A percentile compares a stretch with the other conserved stretches of the same genome.
phyloP scores from a whole-genome alignment of 371 early-diverging fungal genomes.

The Cladochytrium tenue region DNA sequence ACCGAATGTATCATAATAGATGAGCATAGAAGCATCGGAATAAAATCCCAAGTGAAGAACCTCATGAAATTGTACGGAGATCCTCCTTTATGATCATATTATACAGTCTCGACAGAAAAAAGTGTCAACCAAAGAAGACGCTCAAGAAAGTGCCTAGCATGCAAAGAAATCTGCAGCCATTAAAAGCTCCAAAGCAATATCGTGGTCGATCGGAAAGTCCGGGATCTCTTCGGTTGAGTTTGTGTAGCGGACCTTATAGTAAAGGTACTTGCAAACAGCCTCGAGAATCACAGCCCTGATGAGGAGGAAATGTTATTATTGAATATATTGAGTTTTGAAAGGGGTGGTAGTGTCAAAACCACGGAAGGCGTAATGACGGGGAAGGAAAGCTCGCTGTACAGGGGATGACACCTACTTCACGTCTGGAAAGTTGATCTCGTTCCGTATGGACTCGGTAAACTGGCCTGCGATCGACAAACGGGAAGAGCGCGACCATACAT shows the following conservation, averaged over 20 bases:
- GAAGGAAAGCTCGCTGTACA: background rate
- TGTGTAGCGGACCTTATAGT: constrained; percentile 54
- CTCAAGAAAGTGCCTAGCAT: constrained; percentile 61
- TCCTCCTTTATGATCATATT: no score
- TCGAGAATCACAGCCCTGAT: constrained; percentile 87
- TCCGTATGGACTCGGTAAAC: background rate
- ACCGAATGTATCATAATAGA: background rate
- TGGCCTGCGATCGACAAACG: constrained; percentile 69
- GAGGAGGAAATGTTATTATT: no score
- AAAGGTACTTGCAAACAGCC: constrained; percentile 87
- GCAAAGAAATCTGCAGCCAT: constrained; percentile 95
- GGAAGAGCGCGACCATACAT: no score
- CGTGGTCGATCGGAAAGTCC: constrained; percentile 86
- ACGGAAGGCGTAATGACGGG: background rate
- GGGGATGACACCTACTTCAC: background rate
- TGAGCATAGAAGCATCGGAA: background rate
- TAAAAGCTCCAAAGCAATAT: constrained; percentile 85
- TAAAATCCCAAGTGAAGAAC: no score
- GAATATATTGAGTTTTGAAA: no score
- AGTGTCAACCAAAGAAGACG: no score
- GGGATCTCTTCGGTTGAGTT: constrained; percentile 70
- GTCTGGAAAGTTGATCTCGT: background rate
- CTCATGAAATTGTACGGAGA: no score
- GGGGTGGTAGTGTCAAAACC: background rate
- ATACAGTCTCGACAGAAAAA: no score